phyloP scores from a whole-genome alignment of 306 rosid species.

The Begonia loranthoides region DNA sequence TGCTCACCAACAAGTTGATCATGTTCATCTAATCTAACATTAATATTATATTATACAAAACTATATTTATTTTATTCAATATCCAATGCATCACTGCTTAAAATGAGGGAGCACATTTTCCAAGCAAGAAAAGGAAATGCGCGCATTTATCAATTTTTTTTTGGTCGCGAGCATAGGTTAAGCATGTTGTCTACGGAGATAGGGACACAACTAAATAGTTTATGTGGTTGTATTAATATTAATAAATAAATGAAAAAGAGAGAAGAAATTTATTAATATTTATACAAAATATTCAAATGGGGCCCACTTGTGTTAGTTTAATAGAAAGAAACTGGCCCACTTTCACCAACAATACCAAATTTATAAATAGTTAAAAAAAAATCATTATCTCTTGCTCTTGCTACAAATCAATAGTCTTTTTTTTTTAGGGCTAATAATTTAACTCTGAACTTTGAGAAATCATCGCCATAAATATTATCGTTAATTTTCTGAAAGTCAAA shows the following conservation, averaged over 20 bases:
- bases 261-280: neutral
- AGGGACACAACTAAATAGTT: constrained; percentile 19
- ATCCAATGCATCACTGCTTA: neutral
- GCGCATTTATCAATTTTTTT: constrained; percentile 8
- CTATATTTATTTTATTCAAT: too few relatives aligned
- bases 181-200: constrained; percentile 30
- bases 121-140: constrained; percentile 18
- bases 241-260: neutral
- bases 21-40: too few relatives aligned
- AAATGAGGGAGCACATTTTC: constrained; percentile 29
- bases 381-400: too few relatives aligned
- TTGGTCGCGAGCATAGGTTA: constrained; percentile 46
- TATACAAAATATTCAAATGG: neutral
- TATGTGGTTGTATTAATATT: neutral
- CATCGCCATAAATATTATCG: too few relatives aligned
- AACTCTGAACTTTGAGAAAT: too few relatives aligned
- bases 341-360: neutral
- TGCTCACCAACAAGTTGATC: too few relatives aligned
- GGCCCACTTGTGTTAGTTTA: neutral
- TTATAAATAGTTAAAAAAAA: too few relatives aligned
- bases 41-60: too few relatives aligned
- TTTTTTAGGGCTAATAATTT: too few relatives aligned
- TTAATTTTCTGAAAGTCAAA: too few relatives aligned
- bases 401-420: too few relatives aligned
- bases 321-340: neutral